These are phyloP conservation scores for Microsporum audouinii DNA, from an alignment of 2,329 filamentous ascomycete genomes.

Conservation along the genomic window DNA sequence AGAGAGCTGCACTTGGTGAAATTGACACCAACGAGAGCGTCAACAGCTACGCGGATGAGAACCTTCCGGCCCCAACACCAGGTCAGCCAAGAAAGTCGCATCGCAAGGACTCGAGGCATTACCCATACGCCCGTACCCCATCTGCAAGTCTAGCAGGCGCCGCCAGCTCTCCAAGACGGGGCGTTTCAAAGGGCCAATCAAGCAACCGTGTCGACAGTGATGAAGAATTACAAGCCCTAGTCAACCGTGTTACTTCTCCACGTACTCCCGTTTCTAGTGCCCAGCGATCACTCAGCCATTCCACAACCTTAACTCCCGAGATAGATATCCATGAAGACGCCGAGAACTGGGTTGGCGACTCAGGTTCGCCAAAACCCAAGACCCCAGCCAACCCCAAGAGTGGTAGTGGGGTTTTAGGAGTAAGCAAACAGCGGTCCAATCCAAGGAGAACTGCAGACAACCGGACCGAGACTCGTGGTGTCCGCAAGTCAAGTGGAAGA, in stretches of 20 bases:
- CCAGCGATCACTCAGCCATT: conserved; percentile 62
- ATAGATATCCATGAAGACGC: conserved; percentile 51
- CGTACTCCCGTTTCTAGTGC: conserved; percentile 40
- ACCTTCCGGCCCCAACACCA: conserved; percentile 85
- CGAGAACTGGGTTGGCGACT: conserved; percentile 49
- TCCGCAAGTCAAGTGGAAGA: conserved; percentile 38
- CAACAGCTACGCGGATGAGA: conserved; percentile 53
- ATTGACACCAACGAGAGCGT: conserved; percentile 66
- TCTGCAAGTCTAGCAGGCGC: conserved; percentile 31
- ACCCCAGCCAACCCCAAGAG: conserved; percentile 48
- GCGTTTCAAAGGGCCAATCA: background rate
- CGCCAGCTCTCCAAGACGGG: conserved; percentile 10
- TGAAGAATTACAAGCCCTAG: conserved; percentile 67
- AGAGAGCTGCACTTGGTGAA: conserved; percentile 81
- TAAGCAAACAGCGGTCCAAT: conserved; percentile 54
- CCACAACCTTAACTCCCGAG: conserved; percentile 59
- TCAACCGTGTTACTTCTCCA: conserved; percentile 49
- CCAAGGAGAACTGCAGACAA: conserved; percentile 34
- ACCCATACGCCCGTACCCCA: conserved; percentile 55
- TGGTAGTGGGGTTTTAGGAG: conserved; percentile 37
- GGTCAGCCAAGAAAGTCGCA: conserved; percentile 88
- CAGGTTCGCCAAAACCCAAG: conserved; percentile 30
- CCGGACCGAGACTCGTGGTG: conserved; percentile 29
- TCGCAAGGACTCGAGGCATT: conserved; percentile 60
- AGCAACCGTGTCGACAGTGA: conserved; percentile 54